A percentile compares a stretch with the other conserved stretches of the same genome.
Evolutionary conservation across 352 stramenopile species (phyloP).

Genomic region (Phytophthora hybrid): DNA sequence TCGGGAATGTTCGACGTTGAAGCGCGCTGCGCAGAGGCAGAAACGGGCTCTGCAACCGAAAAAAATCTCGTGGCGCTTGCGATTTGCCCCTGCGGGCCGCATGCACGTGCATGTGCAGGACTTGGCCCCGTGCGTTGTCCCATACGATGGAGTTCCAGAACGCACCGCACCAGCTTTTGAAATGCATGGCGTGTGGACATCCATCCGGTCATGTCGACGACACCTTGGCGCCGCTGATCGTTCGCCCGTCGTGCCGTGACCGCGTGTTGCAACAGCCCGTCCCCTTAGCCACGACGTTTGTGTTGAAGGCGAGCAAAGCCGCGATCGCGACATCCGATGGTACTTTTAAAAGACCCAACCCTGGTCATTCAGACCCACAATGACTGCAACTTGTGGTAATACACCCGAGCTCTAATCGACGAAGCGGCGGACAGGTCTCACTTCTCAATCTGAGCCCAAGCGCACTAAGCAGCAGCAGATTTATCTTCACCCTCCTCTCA

Average conservation of each 20-base stretch:
- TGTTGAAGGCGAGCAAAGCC: neutral
- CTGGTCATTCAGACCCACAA: neutral
- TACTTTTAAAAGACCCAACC: neutral
- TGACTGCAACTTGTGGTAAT: neutral
- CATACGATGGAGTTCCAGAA: neutral
- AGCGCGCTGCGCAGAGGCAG: constrained; percentile 17
- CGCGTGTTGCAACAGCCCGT: neutral
- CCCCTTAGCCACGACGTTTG: neutral
- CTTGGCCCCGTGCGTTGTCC: too few relatives aligned
- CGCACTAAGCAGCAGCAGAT: neutral
- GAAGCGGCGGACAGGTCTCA: constrained; percentile 24
- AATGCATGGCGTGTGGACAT: neutral
- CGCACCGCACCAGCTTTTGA: too few relatives aligned
- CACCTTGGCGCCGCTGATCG: neutral
- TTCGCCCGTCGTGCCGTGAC: neutral
- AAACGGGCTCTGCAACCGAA: constrained; percentile 30
- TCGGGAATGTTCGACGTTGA: constrained; percentile 41
- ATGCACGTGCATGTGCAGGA: too few relatives aligned
- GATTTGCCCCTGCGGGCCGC: constrained; percentile 6
- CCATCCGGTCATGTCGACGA: neutral
- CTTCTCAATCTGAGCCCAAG: constrained; percentile 36
- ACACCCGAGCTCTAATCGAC: constrained; percentile 22
- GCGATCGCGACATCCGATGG: too few relatives aligned
- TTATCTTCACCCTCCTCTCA: neutral
- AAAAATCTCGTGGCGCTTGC: constrained; percentile 34